phyloP scores from a whole-genome alignment of 176 grass and related monocot genomes.

The Pharus latifolius region DNA sequence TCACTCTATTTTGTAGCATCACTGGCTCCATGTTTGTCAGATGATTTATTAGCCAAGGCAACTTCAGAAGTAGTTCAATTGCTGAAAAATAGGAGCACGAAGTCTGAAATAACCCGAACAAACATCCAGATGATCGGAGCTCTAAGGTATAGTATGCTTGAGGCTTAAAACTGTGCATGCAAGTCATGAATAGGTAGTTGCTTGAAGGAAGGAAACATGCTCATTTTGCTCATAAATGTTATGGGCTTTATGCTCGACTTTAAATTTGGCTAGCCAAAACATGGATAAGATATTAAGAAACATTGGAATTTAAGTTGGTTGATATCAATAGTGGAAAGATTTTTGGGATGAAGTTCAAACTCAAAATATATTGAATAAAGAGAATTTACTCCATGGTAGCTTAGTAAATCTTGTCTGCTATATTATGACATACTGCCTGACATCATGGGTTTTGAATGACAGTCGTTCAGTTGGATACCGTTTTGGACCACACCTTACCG shows the following conservation, averaged over 20 bases:
- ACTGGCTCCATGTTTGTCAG: constrained; percentile 84
- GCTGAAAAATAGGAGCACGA: constrained; percentile 63
- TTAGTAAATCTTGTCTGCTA: background rate
- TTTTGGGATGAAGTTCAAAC: background rate
- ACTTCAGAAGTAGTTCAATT: constrained; percentile 65
- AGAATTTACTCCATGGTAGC: background rate
- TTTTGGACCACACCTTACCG: constrained; percentile 87
- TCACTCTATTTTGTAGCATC: constrained; percentile 42
- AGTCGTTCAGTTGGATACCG: constrained; percentile 96
- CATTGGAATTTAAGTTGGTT: background rate
- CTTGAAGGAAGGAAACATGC: background rate
- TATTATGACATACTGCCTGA: background rate
- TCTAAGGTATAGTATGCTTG: constrained; percentile 67
- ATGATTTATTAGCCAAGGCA: constrained; percentile 86
- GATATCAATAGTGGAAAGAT: background rate
- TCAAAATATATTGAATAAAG: background rate
- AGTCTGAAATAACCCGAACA: constrained; percentile 80
- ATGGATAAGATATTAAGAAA: background rate
- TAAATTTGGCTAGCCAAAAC: background rate
- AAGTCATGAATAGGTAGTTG: background rate
- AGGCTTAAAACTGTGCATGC: background rate
- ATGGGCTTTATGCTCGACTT: background rate
- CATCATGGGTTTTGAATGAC: constrained; percentile 4
- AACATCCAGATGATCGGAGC: constrained; percentile 99
- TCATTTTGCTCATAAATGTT: background rate